Evolutionary conservation across 1,284 basidiomycete genomes (phyloP), one percentile per base, ranked within the genome.

Genomic region (Rhodotorula sp.): DNA sequence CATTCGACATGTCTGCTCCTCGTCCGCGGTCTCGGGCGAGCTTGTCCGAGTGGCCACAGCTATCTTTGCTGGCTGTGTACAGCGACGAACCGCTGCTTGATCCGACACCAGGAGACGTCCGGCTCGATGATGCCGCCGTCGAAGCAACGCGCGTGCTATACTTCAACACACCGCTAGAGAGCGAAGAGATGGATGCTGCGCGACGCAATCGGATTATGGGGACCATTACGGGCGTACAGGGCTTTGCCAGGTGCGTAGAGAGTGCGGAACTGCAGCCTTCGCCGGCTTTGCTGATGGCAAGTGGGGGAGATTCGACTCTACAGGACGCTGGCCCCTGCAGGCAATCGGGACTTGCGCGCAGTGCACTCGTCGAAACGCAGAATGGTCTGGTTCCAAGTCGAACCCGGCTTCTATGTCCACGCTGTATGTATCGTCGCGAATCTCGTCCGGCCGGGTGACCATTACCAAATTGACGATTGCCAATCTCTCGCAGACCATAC

Each of bases 361-460:
- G 76, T 77, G 3, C 70, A 73, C n/a, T 69, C 72, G 5, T 62
- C 46, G 16, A 58, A 47, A n/a, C 65, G 73, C 8, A 56, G 72
- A 16, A 76, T 77, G 74, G 48, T 76, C 52, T 77, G 75, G 72
- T 3, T 73, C 20, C 70, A 77, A 59, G 60, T 68, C 2, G 76
- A 77, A 58, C 64, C 61, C 18, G 74, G 69, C n/a, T 65, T 65
- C 20, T 65, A 66, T 49, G n/a, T 77, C 15, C 74, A 77, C 39
- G 72, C 69, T 16, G 76, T 74, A 16, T 15, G 74, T 49, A 1
- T 43, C 34, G 34, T 39, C 39, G 39, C 10, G 39, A 43, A 14
- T 43, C 10, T 43, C 39, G 39, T 43, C 39, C 8, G 39, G 39
- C 39, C 39, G 10, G 10, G 10, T 43, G 34, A 39, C 34, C 34